A percentile compares a stretch with the other conserved stretches of the same genome.
Conservation (phyloP, 768 basidiomycete genomes). For the Astraeus odoratus region DNA sequence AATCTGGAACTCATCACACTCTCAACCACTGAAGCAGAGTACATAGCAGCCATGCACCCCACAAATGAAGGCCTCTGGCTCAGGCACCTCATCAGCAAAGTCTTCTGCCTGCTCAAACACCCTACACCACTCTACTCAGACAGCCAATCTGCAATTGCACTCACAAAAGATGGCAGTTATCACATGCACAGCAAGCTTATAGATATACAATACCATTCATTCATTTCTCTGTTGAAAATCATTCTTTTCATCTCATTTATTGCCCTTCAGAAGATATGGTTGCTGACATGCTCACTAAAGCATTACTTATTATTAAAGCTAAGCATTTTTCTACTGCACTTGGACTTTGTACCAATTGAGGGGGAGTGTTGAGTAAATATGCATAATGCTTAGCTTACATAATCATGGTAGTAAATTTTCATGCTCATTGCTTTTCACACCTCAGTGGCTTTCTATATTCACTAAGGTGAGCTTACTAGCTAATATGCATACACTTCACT, state of each 20-base stretch:
- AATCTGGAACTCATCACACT: too few species aligned
- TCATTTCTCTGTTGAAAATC: too few species aligned
- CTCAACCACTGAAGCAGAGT: too few species aligned
- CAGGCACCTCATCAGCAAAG: background rate
- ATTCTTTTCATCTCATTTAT: background rate
- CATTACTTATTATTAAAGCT: background rate
- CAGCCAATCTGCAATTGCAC: conserved; percentile 1
- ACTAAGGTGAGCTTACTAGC: too few species aligned
- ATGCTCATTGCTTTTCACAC: too few species aligned
- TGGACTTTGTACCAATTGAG: background rate
- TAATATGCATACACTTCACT: too few species aligned
- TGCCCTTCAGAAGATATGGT: conserved; percentile 11
- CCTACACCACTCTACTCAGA: background rate
- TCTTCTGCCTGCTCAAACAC: background rate
- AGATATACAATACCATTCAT: background rate
- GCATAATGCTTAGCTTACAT: too few species aligned
- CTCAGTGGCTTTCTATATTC: too few species aligned
- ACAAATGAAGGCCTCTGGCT: background rate
- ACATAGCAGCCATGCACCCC: background rate
- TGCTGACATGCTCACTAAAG: conserved; percentile 13
- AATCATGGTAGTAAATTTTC: too few species aligned
- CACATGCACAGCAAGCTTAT: background rate
- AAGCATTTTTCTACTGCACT: background rate
- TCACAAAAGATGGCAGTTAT: background rate
- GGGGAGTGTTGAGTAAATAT: conserved; percentile 3